A percentile compares a stretch with the other conserved stretches of the same genome.
Conservation (phyloP, 768 basidiomycete species). For the Xerocomus spinulosus region DNA sequence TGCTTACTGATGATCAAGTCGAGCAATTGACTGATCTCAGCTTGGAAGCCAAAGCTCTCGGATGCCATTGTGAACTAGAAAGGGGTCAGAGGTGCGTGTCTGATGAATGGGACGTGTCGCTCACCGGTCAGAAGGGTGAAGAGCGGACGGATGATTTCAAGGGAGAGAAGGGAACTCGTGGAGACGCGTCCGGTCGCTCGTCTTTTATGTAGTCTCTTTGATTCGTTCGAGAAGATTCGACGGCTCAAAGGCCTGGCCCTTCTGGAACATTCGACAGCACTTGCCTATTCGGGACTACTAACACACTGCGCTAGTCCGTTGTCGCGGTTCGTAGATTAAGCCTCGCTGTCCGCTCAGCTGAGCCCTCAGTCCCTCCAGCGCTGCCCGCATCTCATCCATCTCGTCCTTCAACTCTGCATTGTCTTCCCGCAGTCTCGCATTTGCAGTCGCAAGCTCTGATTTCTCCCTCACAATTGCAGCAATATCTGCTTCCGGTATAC, state of each 20-base stretch:
- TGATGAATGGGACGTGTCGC: neutral
- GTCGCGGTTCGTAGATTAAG: slow-evolving; percentile 44
- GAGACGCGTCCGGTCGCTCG: slow-evolving; percentile 18
- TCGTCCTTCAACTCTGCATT: slow-evolving; percentile 53
- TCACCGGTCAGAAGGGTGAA: slow-evolving; percentile 15
- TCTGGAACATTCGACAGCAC: slow-evolving; percentile 35
- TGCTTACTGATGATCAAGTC: slow-evolving; percentile 96
- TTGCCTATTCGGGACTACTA: slow-evolving; percentile 24
- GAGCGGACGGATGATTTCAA: slow-evolving; percentile 8
- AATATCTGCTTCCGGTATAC: slow-evolving; percentile 39
- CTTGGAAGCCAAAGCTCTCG: slow-evolving; percentile 95
- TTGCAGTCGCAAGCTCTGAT: slow-evolving; percentile 42
- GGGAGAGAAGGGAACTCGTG: slow-evolving; percentile 7
- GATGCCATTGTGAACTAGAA: slow-evolving; percentile 52
- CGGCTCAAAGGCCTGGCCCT: slow-evolving; percentile 15
- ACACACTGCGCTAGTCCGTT: slow-evolving; percentile 31
- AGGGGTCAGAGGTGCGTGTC: slow-evolving; percentile 10
- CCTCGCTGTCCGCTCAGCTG: slow-evolving; percentile 47
- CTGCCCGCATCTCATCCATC: slow-evolving; percentile 63
- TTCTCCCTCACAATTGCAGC: slow-evolving; percentile 45
- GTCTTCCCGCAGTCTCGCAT: slow-evolving; percentile 51
- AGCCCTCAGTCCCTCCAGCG: slow-evolving; percentile 62
- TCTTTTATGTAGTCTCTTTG: slow-evolving; percentile 35
- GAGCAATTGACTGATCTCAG: slow-evolving; percentile 97
- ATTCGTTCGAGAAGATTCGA: slow-evolving; percentile 46